A percentile compares a stretch with the other conserved stretches of the same genome.
Conservation (phyloP, 495 filamentous ascomycete genomes). For the Neurospora discreta region DNA sequence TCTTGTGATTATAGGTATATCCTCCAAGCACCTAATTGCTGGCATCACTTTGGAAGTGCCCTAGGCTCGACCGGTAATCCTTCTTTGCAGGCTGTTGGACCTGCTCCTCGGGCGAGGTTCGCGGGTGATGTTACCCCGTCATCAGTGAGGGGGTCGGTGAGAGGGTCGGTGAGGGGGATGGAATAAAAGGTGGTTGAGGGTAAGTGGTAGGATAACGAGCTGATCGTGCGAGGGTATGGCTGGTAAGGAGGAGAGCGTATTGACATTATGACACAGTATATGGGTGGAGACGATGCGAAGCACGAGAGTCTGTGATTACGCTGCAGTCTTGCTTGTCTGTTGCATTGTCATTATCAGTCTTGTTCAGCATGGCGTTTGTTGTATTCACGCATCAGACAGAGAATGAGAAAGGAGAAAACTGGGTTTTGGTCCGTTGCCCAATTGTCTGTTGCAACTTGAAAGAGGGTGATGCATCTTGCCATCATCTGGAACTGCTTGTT, state of each 20-base stretch:
- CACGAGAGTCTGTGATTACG: neutral
- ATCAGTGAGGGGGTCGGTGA: neutral
- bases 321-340: neutral
- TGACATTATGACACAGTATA: neutral
- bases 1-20: slow-evolving; percentile 28
- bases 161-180: neutral
- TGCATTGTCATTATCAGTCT: neutral
- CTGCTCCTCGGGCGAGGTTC: neutral
- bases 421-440: neutral
- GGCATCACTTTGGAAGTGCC: slow-evolving; percentile 30
- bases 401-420: neutral
- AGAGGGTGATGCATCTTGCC: neutral
- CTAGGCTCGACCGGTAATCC: neutral
- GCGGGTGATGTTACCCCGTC: neutral
- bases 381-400: neutral
- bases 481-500: neutral
- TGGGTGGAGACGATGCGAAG: neutral
- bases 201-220: neutral
- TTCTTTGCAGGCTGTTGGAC: neutral
- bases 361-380: neutral
- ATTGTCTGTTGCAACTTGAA: neutral
- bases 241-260: neutral
- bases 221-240: neutral
- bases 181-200: neutral
- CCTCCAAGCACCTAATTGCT: slow-evolving; percentile 38